Evolutionary conservation across 1,284 basidiomycete species (phyloP), one percentile per base, ranked within the genome.

Genomic region (Phenoliferia sp.): DNA sequence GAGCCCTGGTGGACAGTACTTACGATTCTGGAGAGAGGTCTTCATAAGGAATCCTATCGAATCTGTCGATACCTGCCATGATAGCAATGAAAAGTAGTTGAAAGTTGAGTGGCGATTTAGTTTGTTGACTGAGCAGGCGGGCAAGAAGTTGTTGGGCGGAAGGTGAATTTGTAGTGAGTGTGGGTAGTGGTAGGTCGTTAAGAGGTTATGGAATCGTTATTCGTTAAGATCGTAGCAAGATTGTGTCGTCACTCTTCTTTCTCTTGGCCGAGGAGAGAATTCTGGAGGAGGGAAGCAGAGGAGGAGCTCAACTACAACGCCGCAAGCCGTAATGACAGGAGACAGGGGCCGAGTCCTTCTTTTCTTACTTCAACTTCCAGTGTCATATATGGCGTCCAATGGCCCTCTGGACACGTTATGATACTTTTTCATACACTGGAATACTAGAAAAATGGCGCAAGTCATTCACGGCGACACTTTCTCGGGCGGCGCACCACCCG

Each of bases 1-100:
- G 17, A n/a, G 50, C 3, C 16, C 26, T 15, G 35, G 31, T 36
- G 19, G 16, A 33, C 16, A 12, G 39, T n/a, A 60, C 67, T 57
- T 32, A 72, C 68, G 29, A 16, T 12, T 72, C 70, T 5, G 52
- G 29, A 6, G 35, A 61, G 33, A 72, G 36, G 59, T 72, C 68
- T 2, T 26, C 44, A 28, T 63, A 72, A 2, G 61, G 58, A 34
- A 72, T 72, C 62, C 63, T 68, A 56, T 72, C 71, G 56, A 72
- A 72, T 2, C 69, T 57, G 4, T 63, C 67, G 16, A 35, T 50
- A 3, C 19, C n/a, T 7, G 19, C 54, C n/a, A n/a, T n/a, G n/a
- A n/a, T n/a, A n/a, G n/a, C n/a, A n/a, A n/a, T n/a, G n/a, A n/a
- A n/a, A n/a, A n/a, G n/a, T n/a, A n/a, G n/a, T n/a, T n/a, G n/a